Evolutionary conservation across 495 filamentous ascomycete genomes (phyloP), one percentile per base, ranked within the genome.

Genomic region (Penicillium macrosclerotiorum): DNA sequence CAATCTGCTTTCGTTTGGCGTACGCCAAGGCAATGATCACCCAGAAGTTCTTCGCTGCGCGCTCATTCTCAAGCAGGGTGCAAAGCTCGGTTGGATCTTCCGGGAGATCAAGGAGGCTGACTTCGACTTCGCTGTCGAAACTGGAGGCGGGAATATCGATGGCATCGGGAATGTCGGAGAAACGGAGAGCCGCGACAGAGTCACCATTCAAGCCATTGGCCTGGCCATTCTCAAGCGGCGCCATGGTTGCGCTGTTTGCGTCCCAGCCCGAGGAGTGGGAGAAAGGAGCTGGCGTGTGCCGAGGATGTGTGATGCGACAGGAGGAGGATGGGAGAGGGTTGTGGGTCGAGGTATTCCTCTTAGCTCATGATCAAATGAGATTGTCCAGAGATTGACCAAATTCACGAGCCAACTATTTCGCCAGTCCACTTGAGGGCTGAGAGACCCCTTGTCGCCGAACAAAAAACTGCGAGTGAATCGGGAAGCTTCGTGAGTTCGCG

Each of bases 71-170:
- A 41, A 98, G 78, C 29, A 97, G 74, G 2, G 86, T 89, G 69
- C 93, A 97, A 8, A 98, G 77, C 68, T 98, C 93, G 26, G 90
- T 96, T 2, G 92, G 92, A 55, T 98, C 93, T 57, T 97, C 94
- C 29, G 89, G 82, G 27, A 96, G 84, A 32, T 86, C 86, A 59
- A 90, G 83, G 20, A 96, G 80, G 63, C 91, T 86, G 51, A 98
- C 88, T 69, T 97, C 92, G 67, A 98, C 92, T 52, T 89, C 89
- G 48, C 86, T 88, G 59, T 84, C 83, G 49, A 85, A 86, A 26
- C 74, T 83, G 34, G 84, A 84, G 37, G 95, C 86, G 39, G 91
- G 90, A 60, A 96, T 90, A 59, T 95, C 91, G 65, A 96, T 91
- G 40, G 85, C 84, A 18, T 81, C 75, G 23, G 90, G 89, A 33